phyloP scores from a whole-genome alignment of 495 filamentous ascomycete genomes.

The Endocarpon pusillum region DNA sequence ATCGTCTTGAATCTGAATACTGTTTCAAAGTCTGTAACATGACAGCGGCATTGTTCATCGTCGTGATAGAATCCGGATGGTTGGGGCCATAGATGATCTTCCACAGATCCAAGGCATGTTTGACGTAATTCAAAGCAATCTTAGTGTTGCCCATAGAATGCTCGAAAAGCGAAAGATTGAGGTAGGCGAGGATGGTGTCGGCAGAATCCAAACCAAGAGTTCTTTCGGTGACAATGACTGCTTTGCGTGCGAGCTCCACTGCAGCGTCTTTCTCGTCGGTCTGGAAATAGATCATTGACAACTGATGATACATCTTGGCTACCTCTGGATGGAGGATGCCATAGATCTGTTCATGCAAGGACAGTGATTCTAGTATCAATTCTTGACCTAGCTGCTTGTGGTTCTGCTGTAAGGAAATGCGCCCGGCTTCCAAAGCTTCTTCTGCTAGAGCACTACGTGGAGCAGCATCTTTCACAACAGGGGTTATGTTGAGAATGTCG shows the following conservation, averaged over 20 bases:
- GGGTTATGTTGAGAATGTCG: slow-evolving; percentile 81
- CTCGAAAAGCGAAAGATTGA: slow-evolving; percentile 90
- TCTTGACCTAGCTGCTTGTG: slow-evolving; percentile 95
- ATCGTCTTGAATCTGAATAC: slow-evolving; percentile 80
- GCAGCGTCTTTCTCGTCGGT: slow-evolving; percentile 91
- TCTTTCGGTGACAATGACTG: slow-evolving; percentile 87
- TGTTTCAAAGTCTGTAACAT: slow-evolving; percentile 92
- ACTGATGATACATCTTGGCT: slow-evolving; percentile 79
- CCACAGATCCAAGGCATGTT: slow-evolving; percentile 88
- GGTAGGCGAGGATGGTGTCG: slow-evolving; percentile 84
- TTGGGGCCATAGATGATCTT: slow-evolving; percentile 87
- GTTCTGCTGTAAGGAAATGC: slow-evolving; percentile 83
- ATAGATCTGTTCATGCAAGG: slow-evolving; percentile 97
- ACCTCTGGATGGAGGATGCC: slow-evolving; percentile 95
- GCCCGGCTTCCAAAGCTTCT: slow-evolving; percentile 87
- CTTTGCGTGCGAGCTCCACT: slow-evolving; percentile 88
- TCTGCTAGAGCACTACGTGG: slow-evolving; percentile 80
- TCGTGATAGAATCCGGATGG: slow-evolving; percentile 96
- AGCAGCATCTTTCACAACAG: slow-evolving; percentile 82
- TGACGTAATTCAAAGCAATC: slow-evolving; percentile 65
- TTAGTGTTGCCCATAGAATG: slow-evolving; percentile 80
- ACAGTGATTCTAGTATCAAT: slow-evolving; percentile 83
- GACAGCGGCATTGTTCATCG: slow-evolving; percentile 94
- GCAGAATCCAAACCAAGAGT: slow-evolving; percentile 86
- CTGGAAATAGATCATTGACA: slow-evolving; percentile 90